These are phyloP conservation scores for Arthroderma sp. DNA, from an alignment of 2,329 filamentous ascomycete species.

Conservation along the genomic window DNA sequence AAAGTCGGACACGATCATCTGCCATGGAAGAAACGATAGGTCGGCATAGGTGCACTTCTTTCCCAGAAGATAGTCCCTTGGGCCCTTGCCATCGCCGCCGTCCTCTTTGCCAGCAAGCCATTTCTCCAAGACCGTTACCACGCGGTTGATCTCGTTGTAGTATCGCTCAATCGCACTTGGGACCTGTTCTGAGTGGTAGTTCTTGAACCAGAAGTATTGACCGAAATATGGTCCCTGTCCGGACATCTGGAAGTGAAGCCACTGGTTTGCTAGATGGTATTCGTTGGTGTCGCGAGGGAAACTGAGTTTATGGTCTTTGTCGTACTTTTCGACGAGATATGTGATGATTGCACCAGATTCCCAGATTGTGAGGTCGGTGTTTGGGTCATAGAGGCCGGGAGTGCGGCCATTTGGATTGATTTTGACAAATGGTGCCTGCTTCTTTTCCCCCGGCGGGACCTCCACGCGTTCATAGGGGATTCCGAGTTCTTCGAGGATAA, in stretches of 20 bases:
- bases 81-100: constrained; percentile 13
- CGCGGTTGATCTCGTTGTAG: constrained; percentile 35
- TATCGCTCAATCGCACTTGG: constrained; percentile 38
- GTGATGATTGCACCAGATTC: constrained; percentile 42
- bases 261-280: constrained; percentile 31
- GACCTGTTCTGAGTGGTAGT: constrained; percentile 33
- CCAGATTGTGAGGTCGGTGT: constrained; percentile 37
- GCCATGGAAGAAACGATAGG: constrained; percentile 24
- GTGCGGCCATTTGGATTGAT: constrained; percentile 23
- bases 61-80: constrained; percentile 31
- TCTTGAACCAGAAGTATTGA: constrained; percentile 30
- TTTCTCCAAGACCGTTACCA: constrained; percentile 36
- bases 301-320: constrained; percentile 32
- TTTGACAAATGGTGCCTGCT: constrained; percentile 15
- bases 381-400: constrained; percentile 36
- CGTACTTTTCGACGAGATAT: constrained; percentile 35
- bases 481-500: constrained; percentile 14
- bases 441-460: neutral
- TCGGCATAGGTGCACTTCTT: constrained; percentile 35
- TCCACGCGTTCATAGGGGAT: constrained; percentile 10
- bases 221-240: constrained; percentile 31
- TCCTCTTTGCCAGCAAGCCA: constrained; percentile 20
- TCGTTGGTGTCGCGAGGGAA: constrained; percentile 28
- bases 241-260: constrained; percentile 34
- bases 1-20: neutral